These are phyloP conservation scores for Helotiales sp. DNA, from an alignment of 2,329 filamentous ascomycete genomes.

Conservation along the genomic window DNA sequence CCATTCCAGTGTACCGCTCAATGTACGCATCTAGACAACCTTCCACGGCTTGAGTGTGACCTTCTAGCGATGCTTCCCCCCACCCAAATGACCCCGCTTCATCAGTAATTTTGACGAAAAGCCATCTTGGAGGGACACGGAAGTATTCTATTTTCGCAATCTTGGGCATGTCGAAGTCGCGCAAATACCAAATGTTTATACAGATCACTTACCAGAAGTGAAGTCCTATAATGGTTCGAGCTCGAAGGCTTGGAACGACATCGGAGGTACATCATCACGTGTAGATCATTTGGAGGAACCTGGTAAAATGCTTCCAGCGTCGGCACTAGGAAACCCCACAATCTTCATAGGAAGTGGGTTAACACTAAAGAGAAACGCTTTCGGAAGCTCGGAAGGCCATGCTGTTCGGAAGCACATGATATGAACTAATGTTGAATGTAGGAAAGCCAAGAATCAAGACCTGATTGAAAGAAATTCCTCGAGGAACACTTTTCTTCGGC, in stretches of 20 bases:
- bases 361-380: too few relatives aligned
- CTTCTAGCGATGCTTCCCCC: conserved; percentile 75
- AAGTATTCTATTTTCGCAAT: conserved; percentile 72
- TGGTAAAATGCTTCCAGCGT: neutral
- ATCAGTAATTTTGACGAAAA: conserved; percentile 76
- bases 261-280: neutral
- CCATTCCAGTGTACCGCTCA: conserved; percentile 61
- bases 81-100: conserved; percentile 64
- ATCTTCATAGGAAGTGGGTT: too few relatives aligned
- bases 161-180: conserved; percentile 51
- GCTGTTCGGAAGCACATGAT: too few relatives aligned
- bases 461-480: too few relatives aligned
- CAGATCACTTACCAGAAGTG: neutral
- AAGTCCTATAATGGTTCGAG: neutral
- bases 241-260: neutral
- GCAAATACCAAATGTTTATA: neutral
- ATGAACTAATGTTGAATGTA: too few relatives aligned
- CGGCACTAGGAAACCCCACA: too few relatives aligned
- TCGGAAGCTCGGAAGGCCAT: too few relatives aligned
- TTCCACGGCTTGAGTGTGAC: conserved; percentile 72
- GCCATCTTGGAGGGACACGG: conserved; percentile 71
- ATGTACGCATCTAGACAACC: conserved; percentile 69
- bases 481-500: too few relatives aligned
- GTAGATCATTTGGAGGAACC: neutral
- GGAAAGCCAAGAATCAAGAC: too few relatives aligned